A percentile compares a stretch with the other conserved stretches of the same genome.
Conservation (phyloP, 768 basidiomycete genomes). For the Hydnomerulius pinastri region DNA sequence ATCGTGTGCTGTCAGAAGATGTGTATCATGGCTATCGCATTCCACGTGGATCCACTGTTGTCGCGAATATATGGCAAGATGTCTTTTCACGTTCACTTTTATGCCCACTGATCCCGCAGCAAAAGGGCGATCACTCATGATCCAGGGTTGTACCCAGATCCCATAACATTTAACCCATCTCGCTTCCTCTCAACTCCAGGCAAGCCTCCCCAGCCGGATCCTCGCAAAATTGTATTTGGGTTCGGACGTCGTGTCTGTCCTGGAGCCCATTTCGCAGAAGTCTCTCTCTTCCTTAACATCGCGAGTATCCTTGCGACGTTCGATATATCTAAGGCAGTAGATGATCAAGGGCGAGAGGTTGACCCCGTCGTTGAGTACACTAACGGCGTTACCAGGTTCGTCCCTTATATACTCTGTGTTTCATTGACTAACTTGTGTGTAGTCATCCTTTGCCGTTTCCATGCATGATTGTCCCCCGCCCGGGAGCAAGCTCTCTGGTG, state of each 20-base stretch:
- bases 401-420: background rate
- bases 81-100: background rate
- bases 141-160: slow-evolving; percentile 42
- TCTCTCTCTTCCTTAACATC: slow-evolving; percentile 38
- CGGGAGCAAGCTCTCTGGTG: background rate
- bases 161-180: slow-evolving; percentile 50
- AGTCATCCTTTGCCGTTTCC: slow-evolving; percentile 9
- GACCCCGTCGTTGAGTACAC: slow-evolving; percentile 38
- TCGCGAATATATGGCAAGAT: slow-evolving; percentile 9
- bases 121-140: slow-evolving; percentile 11
- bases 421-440: background rate
- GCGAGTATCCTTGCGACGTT: slow-evolving; percentile 40
- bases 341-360: slow-evolving; percentile 37
- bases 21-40: slow-evolving; percentile 13
- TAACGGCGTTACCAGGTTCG: slow-evolving; percentile 32
- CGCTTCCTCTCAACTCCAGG: slow-evolving; percentile 38
- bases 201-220: slow-evolving; percentile 10
- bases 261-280: slow-evolving; percentile 32
- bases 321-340: slow-evolving; percentile 37
- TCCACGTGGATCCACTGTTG: slow-evolving; percentile 4
- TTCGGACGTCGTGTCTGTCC: slow-evolving; percentile 21
- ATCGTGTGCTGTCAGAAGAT: slow-evolving; percentile 7
- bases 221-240: slow-evolving; percentile 12
- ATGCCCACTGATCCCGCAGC: background rate
- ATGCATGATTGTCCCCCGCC: background rate